phyloP scores from a whole-genome alignment of 768 basidiomycete species.

The Mycena capillaripes region DNA sequence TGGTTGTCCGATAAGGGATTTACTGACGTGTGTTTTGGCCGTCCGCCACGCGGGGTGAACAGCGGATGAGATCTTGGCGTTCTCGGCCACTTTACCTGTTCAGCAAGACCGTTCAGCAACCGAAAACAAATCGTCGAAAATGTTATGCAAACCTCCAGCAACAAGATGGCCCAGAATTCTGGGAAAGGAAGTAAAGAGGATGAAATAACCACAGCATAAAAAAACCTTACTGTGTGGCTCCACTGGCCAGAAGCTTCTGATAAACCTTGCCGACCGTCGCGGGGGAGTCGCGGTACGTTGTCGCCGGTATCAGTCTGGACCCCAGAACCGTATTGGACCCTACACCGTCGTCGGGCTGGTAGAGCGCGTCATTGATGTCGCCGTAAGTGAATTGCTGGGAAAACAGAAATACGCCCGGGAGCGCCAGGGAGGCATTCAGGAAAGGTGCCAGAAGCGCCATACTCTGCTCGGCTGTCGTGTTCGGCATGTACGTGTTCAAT shows the following conservation, averaged over 20 bases:
- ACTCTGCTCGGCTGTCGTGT: slow-evolving; percentile 29
- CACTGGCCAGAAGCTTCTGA: slow-evolving; percentile 38
- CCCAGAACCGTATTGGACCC: slow-evolving; percentile 35
- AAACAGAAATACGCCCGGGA: slow-evolving; percentile 36
- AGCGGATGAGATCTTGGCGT: slow-evolving; percentile 49
- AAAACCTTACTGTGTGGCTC: not conserved
- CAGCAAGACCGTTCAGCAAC: not conserved
- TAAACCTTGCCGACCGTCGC: slow-evolving; percentile 39
- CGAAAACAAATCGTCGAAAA: not conserved
- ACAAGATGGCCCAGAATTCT: slow-evolving; percentile 41
- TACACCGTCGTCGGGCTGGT: slow-evolving; percentile 31
- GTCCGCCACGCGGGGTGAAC: slow-evolving; percentile 50
- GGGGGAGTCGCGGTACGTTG: slow-evolving; percentile 22
- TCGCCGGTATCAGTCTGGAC: slow-evolving; percentile 38
- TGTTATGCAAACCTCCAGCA: slow-evolving; percentile 38
- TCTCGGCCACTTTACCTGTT: slow-evolving; percentile 47
- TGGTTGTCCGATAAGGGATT: not conserved
- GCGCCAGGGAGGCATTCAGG: slow-evolving; percentile 31
- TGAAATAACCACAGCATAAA: not conserved
- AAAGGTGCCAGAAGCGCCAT: slow-evolving; percentile 41
- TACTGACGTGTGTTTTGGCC: slow-evolving; percentile 53
- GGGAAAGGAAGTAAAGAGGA: not conserved
- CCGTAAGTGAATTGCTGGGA: not conserved
- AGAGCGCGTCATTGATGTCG: slow-evolving; percentile 37
- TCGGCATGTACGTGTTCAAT: slow-evolving; percentile 21